Evolutionary conservation across 192 early-diverging fungal species (phyloP).

Genomic region (Oehlia diaphana): DNA sequence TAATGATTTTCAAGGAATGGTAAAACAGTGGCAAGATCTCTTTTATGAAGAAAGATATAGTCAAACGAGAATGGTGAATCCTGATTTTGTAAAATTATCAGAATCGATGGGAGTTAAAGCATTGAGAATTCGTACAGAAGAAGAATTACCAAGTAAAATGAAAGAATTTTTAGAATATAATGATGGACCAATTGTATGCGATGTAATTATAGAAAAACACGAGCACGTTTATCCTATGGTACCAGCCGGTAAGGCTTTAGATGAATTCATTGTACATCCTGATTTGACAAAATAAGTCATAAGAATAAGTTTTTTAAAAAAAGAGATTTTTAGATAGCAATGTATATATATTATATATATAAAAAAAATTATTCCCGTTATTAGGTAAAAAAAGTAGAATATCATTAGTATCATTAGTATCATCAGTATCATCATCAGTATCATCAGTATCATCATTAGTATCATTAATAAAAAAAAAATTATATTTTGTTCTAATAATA

Average conservation of each 20-base stretch:
- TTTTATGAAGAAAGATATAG: conserved; percentile 98
- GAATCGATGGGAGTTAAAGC: conserved; percentile 93
- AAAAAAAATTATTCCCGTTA: neutral
- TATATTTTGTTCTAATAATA: too few species aligned
- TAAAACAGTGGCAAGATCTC: conserved; percentile 91
- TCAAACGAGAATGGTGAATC: conserved; percentile 92
- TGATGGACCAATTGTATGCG: conserved; percentile 89
- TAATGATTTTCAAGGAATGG: conserved; percentile 99
- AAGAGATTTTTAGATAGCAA: neutral
- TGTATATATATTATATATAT: neutral
- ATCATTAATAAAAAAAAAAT: too few species aligned
- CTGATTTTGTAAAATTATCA: conserved; percentile 97
- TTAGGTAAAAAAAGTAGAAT: neutral
- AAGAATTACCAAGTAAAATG: conserved; percentile 85
- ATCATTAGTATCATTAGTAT: too few species aligned
- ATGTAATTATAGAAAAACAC: conserved; percentile 85
- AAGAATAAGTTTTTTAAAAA: too few species aligned
- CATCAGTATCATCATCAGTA: too few species aligned
- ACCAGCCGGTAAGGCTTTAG: conserved; percentile 87
- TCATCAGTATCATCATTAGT: too few species aligned
- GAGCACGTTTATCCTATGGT: conserved; percentile 99
- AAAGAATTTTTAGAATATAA: conserved; percentile 84
- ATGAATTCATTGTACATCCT: conserved; percentile 80
- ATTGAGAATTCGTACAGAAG: conserved; percentile 76
- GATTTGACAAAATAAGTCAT: conserved; percentile 28